Percentiles rank a stretch among this genome's conserved stretches.
phyloP scores from a whole-genome alignment of 116 monocot species.

The Cymodocea nodosa region DNA sequence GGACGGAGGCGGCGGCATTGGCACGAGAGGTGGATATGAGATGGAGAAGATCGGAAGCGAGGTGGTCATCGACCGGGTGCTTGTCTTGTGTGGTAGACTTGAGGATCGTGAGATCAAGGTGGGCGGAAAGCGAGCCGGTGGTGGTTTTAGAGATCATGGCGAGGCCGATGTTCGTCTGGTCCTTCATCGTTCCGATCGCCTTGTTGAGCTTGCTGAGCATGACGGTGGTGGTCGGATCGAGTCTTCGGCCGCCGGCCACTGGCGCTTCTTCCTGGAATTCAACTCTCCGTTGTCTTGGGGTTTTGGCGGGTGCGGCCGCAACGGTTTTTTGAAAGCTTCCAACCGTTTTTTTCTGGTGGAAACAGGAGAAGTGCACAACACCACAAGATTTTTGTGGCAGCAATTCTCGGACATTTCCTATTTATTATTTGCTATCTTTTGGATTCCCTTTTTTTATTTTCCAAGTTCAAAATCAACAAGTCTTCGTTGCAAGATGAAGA shows the following conservation, averaged over 20 bases:
- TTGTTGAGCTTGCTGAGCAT: constrained; percentile 55
- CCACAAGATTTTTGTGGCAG: no score
- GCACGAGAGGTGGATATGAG: constrained; percentile 24
- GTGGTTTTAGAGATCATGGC: constrained; percentile 19
- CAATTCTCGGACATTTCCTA: no score
- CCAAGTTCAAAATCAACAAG: no score
- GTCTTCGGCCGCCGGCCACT: neutral
- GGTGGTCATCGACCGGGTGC: constrained; percentile 18
- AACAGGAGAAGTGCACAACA: no score
- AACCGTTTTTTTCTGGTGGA: no score
- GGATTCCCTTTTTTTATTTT: no score
- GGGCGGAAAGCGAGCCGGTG: constrained; percentile 10
- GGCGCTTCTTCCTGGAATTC: no score
- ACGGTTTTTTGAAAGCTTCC: no score
- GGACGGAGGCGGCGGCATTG: constrained; percentile 20
- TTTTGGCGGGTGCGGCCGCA: no score
- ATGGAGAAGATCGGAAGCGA: constrained; percentile 22
- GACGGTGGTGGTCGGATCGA: neutral
- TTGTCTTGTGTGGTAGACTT: constrained; percentile 63
- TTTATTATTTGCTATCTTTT: no score
- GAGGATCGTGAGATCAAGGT: constrained; percentile 47
- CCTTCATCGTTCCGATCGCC: constrained; percentile 49
- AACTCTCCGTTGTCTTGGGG: no score
- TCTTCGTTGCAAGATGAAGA: no score
- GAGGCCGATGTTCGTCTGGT: constrained; percentile 61